phyloP scores from a whole-genome alignment of 2,329 filamentous ascomycete genomes.

The Ophioceras dolichostomum region DNA sequence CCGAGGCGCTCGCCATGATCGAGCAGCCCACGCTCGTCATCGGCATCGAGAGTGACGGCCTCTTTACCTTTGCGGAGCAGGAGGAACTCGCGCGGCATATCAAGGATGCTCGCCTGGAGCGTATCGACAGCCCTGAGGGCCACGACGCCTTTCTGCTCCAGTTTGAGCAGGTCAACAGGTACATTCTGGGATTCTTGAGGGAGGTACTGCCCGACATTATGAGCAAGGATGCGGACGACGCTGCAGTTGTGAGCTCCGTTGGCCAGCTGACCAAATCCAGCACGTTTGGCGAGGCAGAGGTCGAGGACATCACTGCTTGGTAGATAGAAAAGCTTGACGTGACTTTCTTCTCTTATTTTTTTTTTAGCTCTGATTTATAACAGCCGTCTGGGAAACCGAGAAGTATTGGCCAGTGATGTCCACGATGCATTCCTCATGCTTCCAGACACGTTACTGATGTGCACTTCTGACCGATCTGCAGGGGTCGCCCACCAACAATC shows the following conservation, averaged over 20 bases:
- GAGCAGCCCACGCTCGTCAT: constrained; percentile 83
- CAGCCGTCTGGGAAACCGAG: too few species aligned
- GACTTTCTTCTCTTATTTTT: too few species aligned
- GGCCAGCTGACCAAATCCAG: constrained; percentile 69
- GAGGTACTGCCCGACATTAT: constrained; percentile 84
- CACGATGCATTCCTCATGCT: too few species aligned
- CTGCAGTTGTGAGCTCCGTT: constrained; percentile 33
- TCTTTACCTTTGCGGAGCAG: constrained; percentile 96
- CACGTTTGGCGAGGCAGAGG: constrained; percentile 90
- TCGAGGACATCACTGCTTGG: constrained; percentile 94
- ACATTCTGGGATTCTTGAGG: constrained; percentile 73
- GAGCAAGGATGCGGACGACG: constrained; percentile 39
- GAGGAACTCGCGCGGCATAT: constrained; percentile 79
- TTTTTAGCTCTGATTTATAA: too few species aligned
- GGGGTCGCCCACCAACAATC: too few species aligned
- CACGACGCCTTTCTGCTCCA: constrained; percentile 95
- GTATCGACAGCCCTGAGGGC: constrained; percentile 87
- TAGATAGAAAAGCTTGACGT: too few species aligned
- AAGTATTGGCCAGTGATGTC: too few species aligned
- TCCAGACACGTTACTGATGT: too few species aligned
- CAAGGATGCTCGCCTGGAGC: constrained; percentile 63
- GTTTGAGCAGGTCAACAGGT: constrained; percentile 91
- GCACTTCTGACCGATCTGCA: too few species aligned
- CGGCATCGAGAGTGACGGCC: constrained; percentile 87
- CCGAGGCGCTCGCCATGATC: constrained; percentile 67